A percentile compares a stretch with the other conserved stretches of the same genome.
phyloP scores from a whole-genome alignment of 768 basidiomycete species.

The Suillus variegatus region DNA sequence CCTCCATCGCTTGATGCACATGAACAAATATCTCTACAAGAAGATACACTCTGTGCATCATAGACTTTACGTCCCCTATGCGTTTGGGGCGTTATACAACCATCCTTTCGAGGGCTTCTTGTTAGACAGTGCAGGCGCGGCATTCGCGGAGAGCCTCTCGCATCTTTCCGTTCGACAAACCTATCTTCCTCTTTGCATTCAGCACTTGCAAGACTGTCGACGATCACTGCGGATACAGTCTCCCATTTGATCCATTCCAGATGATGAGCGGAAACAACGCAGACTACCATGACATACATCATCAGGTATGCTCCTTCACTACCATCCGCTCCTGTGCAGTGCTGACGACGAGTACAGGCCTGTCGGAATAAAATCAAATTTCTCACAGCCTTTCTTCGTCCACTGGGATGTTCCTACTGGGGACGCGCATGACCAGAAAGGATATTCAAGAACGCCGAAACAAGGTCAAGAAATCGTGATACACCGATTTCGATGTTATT shows the following conservation, averaged over 20 bases:
- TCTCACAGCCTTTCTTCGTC: constrained; percentile 90
- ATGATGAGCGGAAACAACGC: constrained; percentile 85
- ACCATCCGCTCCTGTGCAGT: neutral
- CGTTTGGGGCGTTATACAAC: constrained; percentile 96
- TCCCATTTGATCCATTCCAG: constrained; percentile 94
- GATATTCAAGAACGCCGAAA: constrained; percentile 54
- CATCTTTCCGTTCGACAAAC: constrained; percentile 81
- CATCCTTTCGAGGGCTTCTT: constrained; percentile 94
- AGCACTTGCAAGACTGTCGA: constrained; percentile 93
- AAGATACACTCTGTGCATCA: constrained; percentile 95
- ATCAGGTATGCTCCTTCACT: constrained; percentile 56
- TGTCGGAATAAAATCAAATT: constrained; percentile 93
- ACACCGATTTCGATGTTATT: constrained; percentile 4
- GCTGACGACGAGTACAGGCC: constrained; percentile 6
- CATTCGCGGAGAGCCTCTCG: constrained; percentile 68
- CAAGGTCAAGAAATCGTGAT: constrained; percentile 22
- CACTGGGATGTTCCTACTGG: constrained; percentile 85
- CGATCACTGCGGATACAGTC: constrained; percentile 88
- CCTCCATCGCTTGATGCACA: constrained; percentile 89
- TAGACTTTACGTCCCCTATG: constrained; percentile 94
- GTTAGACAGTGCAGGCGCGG: constrained; percentile 82
- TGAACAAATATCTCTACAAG: constrained; percentile 87
- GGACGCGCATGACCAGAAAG: constrained; percentile 74
- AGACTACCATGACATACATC: constrained; percentile 98
- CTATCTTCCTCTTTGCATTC: constrained; percentile 78